These are phyloP conservation scores for Piper longum DNA, from an alignment of 164 flowering plant genomes.

Conservation along the genomic window DNA sequence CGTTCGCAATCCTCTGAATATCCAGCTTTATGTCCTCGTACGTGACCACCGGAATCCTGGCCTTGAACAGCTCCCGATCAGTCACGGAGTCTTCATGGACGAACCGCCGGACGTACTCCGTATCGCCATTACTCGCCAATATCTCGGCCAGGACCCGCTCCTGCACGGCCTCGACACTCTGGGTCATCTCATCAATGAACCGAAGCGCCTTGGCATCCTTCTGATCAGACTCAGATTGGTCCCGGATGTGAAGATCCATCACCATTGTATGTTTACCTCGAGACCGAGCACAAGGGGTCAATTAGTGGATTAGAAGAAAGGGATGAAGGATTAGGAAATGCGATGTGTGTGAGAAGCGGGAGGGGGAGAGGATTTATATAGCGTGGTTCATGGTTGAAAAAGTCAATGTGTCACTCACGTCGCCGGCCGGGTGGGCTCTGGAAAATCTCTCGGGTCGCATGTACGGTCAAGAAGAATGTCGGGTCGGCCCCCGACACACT, in stretches of 20 bases:
- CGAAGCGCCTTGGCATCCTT: slow-evolving; percentile 42
- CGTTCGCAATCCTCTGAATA: slow-evolving; percentile 61
- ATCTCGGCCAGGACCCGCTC: slow-evolving; percentile 39
- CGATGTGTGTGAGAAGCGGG: background rate
- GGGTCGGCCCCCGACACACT: background rate
- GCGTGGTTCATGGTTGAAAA: background rate
- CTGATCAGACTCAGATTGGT: background rate
- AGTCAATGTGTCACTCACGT: background rate
- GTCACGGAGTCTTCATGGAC: slow-evolving; percentile 23
- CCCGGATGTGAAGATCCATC: too few relatives aligned
- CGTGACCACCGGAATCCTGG: slow-evolving; percentile 41
- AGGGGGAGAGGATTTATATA: background rate
- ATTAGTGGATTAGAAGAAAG: background rate
- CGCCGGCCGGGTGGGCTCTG: background rate
- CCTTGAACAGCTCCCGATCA: slow-evolving; percentile 46
- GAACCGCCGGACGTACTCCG: slow-evolving; percentile 47
- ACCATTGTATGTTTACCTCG: background rate
- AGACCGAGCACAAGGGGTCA: background rate
- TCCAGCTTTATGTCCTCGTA: slow-evolving; percentile 62
- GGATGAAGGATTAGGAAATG: background rate
- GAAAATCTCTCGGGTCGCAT: background rate
- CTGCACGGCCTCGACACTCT: slow-evolving; percentile 40
- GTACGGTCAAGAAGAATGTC: background rate
- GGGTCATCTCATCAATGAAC: slow-evolving; percentile 60
- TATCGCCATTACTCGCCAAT: slow-evolving; percentile 30